Base-by-base conservation (phyloP, 345 rosid species). In the Eucalyptus tenuipes region DNA sequence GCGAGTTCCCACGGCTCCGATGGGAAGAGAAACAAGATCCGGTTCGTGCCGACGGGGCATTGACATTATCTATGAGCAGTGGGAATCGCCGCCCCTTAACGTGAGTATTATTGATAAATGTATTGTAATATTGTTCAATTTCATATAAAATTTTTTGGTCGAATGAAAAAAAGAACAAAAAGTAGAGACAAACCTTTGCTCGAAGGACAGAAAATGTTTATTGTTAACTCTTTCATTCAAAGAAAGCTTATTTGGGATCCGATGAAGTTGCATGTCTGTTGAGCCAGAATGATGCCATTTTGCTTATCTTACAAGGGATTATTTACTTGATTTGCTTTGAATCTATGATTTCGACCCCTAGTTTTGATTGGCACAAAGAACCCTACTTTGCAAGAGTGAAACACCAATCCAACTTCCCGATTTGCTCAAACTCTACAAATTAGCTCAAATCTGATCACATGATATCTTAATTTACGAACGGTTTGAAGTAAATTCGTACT, bases 91-190 rank as follows among this genome's bases (percentile, higher is more conserved):
- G 3, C 82, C 0, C 15, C 15, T 20, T 5, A 24, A 25, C 2
- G 9, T 20, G 42, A 20, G 27, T 20, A 20, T 20, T 24, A 18
- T 71, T 18, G 42, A 71, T 18, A 37, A 0, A 71, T 71, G 79
- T 17, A 18, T 18, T 18, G 81, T 37, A 37, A 52, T 33, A 10
- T 10, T 1, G 81, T 37, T 71, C 81, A 9, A 71, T 71, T 33
- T 71, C 81, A 18, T 71, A 71, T 9, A 0, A 10, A 33, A 5
- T 0, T 4, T 31, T 31, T 68, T 2, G 2, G 13, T 68, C 24
- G 3, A 68, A 8, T 66, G 80, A 31, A 8, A 16, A 68, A 31
- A 31, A 15, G 1, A 20, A 10, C 0, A 55, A 16, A 31, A 68
- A 3, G 8, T 11, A 66, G 10, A 20, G 27, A 10, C 29, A 22